A percentile compares a stretch with the other conserved stretches of the same genome.
Conservation (phyloP, 164 flowering plant species). For the Umbellularia californica region DNA sequence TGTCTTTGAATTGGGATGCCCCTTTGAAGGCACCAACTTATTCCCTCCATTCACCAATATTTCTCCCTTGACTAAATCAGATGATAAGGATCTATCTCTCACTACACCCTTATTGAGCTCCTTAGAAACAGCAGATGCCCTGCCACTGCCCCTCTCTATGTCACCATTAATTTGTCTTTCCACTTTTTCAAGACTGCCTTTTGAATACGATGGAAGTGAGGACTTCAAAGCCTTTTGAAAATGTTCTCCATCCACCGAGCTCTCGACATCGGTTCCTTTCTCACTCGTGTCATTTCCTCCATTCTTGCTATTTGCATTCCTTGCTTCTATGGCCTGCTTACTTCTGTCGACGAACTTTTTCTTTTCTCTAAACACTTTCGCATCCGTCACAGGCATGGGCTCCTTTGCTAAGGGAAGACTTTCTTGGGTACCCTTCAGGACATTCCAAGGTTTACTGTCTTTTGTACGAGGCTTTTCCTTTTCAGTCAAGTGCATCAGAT, state of each 20-base stretch:
- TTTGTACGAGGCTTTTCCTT: constrained; percentile 18
- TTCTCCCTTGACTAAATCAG: constrained; percentile 25
- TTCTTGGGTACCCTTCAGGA: constrained; percentile 14
- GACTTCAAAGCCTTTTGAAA: constrained; percentile 15
- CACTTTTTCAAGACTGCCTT: not conserved
- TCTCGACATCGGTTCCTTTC: constrained; percentile 32
- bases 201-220: constrained; percentile 10
- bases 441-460: constrained; percentile 14
- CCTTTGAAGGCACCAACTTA: constrained; percentile 9
- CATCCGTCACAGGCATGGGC: constrained; percentile 12
- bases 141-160: constrained; percentile 14
- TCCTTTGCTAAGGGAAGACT: constrained; percentile 15
- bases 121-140: constrained; percentile 16
- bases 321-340: constrained; percentile 16
- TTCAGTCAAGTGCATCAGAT: constrained; percentile 35
- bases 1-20: constrained; percentile 24
- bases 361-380: constrained; percentile 24
- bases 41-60: constrained; percentile 14
- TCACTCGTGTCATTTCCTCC: constrained; percentile 11
- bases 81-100: constrained; percentile 17
- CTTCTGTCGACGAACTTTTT: constrained; percentile 24
- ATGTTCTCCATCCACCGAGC: constrained; percentile 22
- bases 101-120: constrained; percentile 15
- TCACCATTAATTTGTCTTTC: constrained; percentile 13
- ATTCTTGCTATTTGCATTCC: constrained; percentile 17